phyloP scores from a whole-genome alignment of 768 basidiomycete genomes.

The Panaeolus cyanescens region DNA sequence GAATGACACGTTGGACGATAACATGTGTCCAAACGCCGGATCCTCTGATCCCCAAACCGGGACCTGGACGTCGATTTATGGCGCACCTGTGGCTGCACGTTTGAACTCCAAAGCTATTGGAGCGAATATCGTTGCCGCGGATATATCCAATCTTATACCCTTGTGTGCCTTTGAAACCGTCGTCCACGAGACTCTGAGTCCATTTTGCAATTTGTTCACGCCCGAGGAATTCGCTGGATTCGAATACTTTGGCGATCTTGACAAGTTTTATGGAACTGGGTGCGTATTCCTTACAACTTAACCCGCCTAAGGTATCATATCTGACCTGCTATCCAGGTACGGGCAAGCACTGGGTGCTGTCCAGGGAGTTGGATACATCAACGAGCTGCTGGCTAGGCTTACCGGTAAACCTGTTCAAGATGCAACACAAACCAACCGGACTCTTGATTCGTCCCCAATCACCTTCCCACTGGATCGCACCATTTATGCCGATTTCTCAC shows the following conservation, averaged over 20 bases:
- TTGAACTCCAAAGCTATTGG: slow-evolving; percentile 66
- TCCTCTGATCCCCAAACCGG: slow-evolving; percentile 42
- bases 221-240: slow-evolving; percentile 61
- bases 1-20: slow-evolving; percentile 71
- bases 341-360: slow-evolving; percentile 71
- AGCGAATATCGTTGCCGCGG: slow-evolving; percentile 53
- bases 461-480: slow-evolving; percentile 74
- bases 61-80: slow-evolving; percentile 60
- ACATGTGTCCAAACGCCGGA: slow-evolving; percentile 62
- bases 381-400: slow-evolving; percentile 85
- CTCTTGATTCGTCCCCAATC: slow-evolving; percentile 58
- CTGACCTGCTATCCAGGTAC: slow-evolving; percentile 41
- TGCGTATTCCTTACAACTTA: slow-evolving; percentile 26
- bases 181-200: slow-evolving; percentile 49
- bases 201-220: slow-evolving; percentile 76
- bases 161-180: slow-evolving; percentile 84
- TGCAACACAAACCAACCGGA: slow-evolving; percentile 74
- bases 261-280: slow-evolving; percentile 82
- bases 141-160: slow-evolving; percentile 63
- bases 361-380: slow-evolving; percentile 86
- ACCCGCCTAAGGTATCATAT: background rate
- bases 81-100: slow-evolving; percentile 53
- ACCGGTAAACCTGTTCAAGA: slow-evolving; percentile 64
- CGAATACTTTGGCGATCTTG: slow-evolving; percentile 72
- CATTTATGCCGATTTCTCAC: slow-evolving; percentile 80